Conservation (phyloP, 2,329 filamentous ascomycete species). For the Trichoderma breve region DNA sequence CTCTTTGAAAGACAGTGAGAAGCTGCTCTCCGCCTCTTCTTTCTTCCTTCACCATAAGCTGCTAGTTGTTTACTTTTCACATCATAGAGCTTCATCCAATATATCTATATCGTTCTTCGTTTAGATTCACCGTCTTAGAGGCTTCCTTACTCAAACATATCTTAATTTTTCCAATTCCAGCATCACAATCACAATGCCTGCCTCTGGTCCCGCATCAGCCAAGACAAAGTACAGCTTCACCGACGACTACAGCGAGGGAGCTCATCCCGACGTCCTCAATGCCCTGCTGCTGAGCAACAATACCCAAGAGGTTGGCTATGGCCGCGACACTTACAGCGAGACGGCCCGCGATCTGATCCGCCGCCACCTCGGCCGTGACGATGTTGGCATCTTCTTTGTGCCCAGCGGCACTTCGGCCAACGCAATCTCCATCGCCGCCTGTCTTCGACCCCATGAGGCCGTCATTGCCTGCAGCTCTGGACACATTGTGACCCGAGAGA, state of each 20-base stretch:
- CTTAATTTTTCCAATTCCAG: background rate
- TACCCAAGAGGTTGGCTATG: conserved; percentile 48
- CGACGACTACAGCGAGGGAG: conserved; percentile 53
- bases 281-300: conserved; percentile 45
- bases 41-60: background rate
- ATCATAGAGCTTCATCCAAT: background rate
- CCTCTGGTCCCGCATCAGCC: background rate
- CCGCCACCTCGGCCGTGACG: conserved; percentile 34
- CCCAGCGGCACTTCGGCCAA: conserved; percentile 53
- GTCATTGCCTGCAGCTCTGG: conserved; percentile 50
- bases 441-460: conserved; percentile 49
- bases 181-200: conserved; percentile 4
- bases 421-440: conserved; percentile 51
- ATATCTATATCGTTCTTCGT: background rate
- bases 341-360: conserved; percentile 44
- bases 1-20: background rate
- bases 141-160: background rate
- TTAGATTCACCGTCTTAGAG: background rate
- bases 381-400: conserved; percentile 50
- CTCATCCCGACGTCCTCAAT: conserved; percentile 48
- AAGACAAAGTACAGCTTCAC: conserved; percentile 44
- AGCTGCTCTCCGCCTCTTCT: background rate
- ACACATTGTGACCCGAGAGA: conserved; percentile 50
- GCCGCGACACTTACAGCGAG: conserved; percentile 44
- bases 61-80: background rate